phyloP scores from a whole-genome alignment of 1,139 yeast genomes.

The Suhomyces wounanorum region DNA sequence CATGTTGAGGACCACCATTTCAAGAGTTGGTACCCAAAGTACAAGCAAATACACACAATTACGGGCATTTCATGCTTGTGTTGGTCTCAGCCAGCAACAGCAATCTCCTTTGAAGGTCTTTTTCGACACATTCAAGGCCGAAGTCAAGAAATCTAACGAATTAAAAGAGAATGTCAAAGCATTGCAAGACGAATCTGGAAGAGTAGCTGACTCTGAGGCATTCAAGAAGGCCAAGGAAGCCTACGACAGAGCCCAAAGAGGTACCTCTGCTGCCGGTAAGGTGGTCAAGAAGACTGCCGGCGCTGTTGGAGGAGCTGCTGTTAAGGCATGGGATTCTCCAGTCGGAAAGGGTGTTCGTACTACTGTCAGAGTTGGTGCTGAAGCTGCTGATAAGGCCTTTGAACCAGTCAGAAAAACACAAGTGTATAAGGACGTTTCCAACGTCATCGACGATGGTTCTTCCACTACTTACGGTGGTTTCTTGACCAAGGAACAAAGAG shows the following conservation, averaged over 20 bases:
- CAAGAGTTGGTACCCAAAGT: constrained; percentile 2
- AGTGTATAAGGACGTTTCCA: constrained; percentile 84
- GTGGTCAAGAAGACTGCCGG: constrained; percentile 90
- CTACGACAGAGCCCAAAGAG: constrained; percentile 78
- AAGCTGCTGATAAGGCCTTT: constrained; percentile 78
- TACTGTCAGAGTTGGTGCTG: constrained; percentile 79
- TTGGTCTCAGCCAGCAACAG: constrained; percentile 21
- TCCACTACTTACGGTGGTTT: constrained; percentile 91
- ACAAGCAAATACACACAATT: constrained; percentile 2
- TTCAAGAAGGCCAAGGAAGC: constrained; percentile 94
- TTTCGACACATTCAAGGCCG: constrained; percentile 85
- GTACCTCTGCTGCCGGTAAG: constrained; percentile 79
- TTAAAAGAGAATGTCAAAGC: constrained; percentile 92
- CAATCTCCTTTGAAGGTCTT: constrained; percentile 92
- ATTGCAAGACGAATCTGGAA: constrained; percentile 93
- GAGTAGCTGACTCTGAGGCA: constrained; percentile 92
- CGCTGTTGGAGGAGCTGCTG: constrained; percentile 86
- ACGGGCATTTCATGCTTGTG: constrained; percentile 16
- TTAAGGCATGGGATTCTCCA: constrained; percentile 95
- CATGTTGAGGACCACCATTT: constrained; percentile 17
- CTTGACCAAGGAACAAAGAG: constrained; percentile 82
- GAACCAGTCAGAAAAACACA: constrained; percentile 94
- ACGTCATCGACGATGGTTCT: constrained; percentile 89
- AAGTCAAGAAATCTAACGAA: constrained; percentile 89
- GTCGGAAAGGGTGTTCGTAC: constrained; percentile 86